phyloP scores from a whole-genome alignment of 805 yeast genomes.

The Schwanniomyces vanrijiae region DNA sequence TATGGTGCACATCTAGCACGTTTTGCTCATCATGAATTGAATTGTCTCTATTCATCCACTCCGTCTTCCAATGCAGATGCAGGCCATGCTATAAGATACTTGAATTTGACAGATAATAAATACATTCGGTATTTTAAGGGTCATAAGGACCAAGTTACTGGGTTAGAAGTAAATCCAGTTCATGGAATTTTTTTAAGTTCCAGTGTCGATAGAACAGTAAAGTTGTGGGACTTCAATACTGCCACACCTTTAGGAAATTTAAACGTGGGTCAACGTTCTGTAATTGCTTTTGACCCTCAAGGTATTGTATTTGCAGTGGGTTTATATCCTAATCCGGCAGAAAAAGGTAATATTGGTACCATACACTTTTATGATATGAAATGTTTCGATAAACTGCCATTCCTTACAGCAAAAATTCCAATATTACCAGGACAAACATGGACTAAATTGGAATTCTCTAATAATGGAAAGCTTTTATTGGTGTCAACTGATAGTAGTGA shows the following conservation, averaged over 20 bases:
- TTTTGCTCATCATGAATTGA: constrained; percentile 72
- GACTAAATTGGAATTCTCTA: constrained; percentile 75
- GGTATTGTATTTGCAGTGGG: constrained; percentile 79
- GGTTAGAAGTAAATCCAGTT: constrained; percentile 71
- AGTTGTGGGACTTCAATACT: constrained; percentile 83
- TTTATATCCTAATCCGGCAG: constrained; percentile 12
- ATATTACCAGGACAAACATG: constrained; percentile 36
- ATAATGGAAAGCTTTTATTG: constrained; percentile 66
- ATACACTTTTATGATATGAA: constrained; percentile 61
- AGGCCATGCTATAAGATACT: constrained; percentile 72
- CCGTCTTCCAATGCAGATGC: constrained; percentile 36
- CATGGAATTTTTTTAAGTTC: constrained; percentile 65
- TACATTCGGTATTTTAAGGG: constrained; percentile 86
- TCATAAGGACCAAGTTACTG: constrained; percentile 74
- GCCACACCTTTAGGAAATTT: constrained; percentile 61
- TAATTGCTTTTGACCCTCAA: constrained; percentile 78
- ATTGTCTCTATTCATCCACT: constrained; percentile 83
- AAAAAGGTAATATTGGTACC: constrained; percentile 24
- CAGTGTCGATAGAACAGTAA: constrained; percentile 74
- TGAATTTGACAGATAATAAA: constrained; percentile 74
- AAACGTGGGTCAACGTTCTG: constrained; percentile 52
- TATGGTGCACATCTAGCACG: constrained; percentile 88
- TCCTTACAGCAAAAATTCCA: constrained; percentile 33
- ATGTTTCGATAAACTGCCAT: constrained; percentile 55
- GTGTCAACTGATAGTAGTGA: constrained; percentile 52